Conservation (phyloP, 495 filamentous ascomycete species). For the Aspergillus sclerotiicarbonarius region DNA sequence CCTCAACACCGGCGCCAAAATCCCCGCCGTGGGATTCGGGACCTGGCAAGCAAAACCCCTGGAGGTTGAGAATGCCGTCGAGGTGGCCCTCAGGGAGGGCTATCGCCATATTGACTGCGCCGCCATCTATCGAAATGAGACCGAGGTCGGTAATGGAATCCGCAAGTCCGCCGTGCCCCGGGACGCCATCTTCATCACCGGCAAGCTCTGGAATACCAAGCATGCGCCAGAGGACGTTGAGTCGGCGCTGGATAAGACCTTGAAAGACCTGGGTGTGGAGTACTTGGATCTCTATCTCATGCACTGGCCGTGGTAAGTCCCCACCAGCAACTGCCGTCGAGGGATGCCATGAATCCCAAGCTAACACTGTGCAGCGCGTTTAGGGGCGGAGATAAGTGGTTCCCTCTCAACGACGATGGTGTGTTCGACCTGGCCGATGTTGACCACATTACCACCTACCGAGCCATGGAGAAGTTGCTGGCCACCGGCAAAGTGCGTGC, state of each 20-base stretch:
- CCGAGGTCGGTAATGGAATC: constrained; percentile 61
- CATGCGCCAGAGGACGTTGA: constrained; percentile 36
- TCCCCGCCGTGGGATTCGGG: constrained; percentile 37
- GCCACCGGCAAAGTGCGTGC: constrained; percentile 53
- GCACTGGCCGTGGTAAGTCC: constrained; percentile 58
- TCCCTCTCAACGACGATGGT: constrained; percentile 42
- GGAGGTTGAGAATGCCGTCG: constrained; percentile 36
- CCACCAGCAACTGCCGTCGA: too few relatives aligned
- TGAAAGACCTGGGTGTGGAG: constrained; percentile 58
- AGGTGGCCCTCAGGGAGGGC: constrained; percentile 52
- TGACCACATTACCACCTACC: constrained; percentile 61
- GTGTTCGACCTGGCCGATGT: constrained; percentile 34
- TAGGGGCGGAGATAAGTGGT: constrained; percentile 29
- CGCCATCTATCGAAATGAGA: constrained; percentile 68
- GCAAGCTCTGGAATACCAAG: constrained; percentile 58
- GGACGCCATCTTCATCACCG: constrained; percentile 67
- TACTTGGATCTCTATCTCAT: constrained; percentile 73
- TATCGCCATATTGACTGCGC: constrained; percentile 75
- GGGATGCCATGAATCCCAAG: background rate
- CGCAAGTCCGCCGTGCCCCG: constrained; percentile 56
- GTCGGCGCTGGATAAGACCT: constrained; percentile 46
- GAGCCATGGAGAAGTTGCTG: constrained; percentile 59
- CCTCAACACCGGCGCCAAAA: constrained; percentile 43
- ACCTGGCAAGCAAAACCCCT: constrained; percentile 35
- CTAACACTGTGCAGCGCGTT: constrained; percentile 20